Evolutionary conservation across 192 early-diverging fungal species (phyloP).

Genomic region (Backusella mclennaniae): DNA sequence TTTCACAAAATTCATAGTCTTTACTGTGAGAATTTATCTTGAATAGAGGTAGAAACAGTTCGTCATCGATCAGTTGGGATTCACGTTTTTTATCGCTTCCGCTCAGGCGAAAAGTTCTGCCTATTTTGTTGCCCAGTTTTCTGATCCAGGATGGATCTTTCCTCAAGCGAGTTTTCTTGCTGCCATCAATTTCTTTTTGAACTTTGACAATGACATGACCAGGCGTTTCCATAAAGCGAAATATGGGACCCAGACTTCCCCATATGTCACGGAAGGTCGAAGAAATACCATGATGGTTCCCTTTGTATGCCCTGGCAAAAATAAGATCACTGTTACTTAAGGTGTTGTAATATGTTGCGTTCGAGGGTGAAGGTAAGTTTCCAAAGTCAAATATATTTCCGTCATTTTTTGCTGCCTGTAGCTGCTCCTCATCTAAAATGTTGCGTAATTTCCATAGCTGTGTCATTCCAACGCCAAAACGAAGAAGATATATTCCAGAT

Average conservation of each 20-base stretch:
- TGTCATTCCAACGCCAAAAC: background rate
- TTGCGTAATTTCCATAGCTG: background rate
- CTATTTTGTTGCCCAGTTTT: background rate
- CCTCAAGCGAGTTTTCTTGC: too few species aligned
- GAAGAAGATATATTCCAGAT: background rate
- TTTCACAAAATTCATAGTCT: background rate
- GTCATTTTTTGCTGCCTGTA: background rate
- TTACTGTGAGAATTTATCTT: background rate
- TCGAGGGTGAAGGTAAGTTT: background rate
- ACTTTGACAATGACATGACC: background rate
- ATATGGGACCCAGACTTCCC: background rate
- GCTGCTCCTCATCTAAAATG: background rate
- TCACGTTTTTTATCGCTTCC: background rate
- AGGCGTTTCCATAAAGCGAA: background rate
- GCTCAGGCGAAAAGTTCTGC: background rate
- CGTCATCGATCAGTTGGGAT: background rate
- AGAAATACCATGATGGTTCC: background rate
- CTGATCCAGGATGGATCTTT: background rate
- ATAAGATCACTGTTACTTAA: background rate
- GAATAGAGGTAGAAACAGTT: background rate
- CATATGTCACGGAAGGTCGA: background rate
- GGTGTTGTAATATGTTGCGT: background rate
- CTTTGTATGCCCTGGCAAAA: conserved; percentile 5
- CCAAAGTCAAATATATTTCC: background rate
- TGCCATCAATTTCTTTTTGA: background rate